Base-by-base conservation (phyloP, 129 eudicot species). In the Chrysanthemum makinoi region DNA sequence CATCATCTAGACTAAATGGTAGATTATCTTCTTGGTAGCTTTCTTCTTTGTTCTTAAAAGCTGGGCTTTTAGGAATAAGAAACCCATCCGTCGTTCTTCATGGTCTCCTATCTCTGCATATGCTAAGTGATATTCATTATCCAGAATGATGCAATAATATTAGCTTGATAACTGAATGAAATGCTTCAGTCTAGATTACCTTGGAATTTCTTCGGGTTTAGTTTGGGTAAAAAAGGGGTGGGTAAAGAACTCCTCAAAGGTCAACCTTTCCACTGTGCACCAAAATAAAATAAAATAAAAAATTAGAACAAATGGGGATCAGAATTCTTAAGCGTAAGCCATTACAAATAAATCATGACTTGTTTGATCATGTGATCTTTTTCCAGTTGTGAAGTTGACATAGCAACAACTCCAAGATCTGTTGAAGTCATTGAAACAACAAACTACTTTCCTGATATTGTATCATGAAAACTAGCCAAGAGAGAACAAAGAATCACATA, bases 181-280 rank as follows among this genome's bases (percentile, higher is more conserved):
- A 49, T 18, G 24, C 30, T 44, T 62, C 39, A 3, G 55, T 51
- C 26, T 48, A 48, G 9, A 26, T 77, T 74, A 86, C 95, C 95
- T 78, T 28, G 69, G 76, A 33, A 73, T 69, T 54, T 78, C 91
- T 73, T 70, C 78, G 2, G 86, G 82, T 71, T 85, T 77, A 59
- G 72, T 75, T 66, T 82, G 90, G 39, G 80, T 75, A 49, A 89
- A 83, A 69, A 78, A 89, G 6, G 93, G 93, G 74, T 89, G 96
- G 73, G 83, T 86, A 55, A 89, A 89, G 79, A 89, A 89, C 66
- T 89, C 96, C 77, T 89, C 96, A 84, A 86, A 92, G 28, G 96
- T 92, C 78, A 92, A 75, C 50, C 98, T 84, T 70, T 89, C 98
- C 75, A 92, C 98, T 92, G 94, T 53, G 43, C 43, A 79, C 51